phyloP scores from a whole-genome alignment of 1,139 yeast species.

The Scheffersomyces illinoinensis region DNA sequence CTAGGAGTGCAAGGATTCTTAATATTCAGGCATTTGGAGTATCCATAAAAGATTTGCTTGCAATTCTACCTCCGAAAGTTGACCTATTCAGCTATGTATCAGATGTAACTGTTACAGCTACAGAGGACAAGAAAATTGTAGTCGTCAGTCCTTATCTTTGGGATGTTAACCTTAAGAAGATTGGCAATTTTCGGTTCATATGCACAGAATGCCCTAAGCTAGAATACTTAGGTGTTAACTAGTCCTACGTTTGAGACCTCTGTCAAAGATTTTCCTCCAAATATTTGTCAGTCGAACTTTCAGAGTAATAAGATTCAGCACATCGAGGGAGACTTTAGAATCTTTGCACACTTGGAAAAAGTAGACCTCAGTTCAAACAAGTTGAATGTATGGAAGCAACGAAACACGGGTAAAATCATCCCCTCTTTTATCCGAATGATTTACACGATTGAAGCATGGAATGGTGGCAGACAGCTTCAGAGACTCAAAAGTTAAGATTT shows the following conservation, averaged over 20 bases:
- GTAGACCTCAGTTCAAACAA: background rate
- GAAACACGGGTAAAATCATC: background rate
- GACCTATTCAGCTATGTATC: background rate
- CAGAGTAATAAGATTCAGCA: background rate
- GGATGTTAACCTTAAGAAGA: background rate
- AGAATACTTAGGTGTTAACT: background rate
- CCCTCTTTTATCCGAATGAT: background rate
- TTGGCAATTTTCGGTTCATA: background rate
- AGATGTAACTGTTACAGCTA: background rate
- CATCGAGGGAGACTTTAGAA: background rate
- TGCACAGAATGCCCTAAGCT: background rate
- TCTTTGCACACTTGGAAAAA: background rate
- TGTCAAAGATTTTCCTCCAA: background rate
- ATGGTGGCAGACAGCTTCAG: background rate
- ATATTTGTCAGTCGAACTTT: background rate
- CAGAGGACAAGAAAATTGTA: background rate
- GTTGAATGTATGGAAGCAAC: background rate
- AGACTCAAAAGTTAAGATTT: background rate
- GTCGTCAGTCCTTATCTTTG: background rate
- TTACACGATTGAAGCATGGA: background rate
- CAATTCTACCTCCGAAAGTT: background rate
- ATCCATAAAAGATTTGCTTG: background rate
- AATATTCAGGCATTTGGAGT: background rate
- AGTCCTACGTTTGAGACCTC: background rate
- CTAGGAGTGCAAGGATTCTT: background rate